Base-by-base conservation (phyloP, 495 filamentous ascomycete genomes). In the Lepidopterella palustris region DNA sequence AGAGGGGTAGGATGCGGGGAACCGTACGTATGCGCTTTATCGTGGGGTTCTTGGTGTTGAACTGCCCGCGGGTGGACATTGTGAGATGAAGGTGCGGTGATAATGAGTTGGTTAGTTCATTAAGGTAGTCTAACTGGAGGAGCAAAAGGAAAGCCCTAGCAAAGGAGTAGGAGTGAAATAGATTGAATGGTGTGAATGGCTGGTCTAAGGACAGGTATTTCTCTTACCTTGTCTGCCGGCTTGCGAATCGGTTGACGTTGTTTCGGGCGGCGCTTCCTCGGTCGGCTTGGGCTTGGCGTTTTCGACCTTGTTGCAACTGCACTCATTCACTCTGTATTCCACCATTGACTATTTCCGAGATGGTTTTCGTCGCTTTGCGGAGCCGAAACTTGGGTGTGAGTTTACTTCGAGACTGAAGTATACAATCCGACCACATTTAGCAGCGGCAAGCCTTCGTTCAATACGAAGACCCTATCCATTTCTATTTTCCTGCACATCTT, bases 41-140 rank as follows among this genome's bases (percentile, higher is more conserved):
- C 55, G 88, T 90, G 53, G 88, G 87, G 59, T 85, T 89, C 72
- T 90, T 90, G 73, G 84, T 79, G 70, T 87, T 87, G 75, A 87
- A 84, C 65, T 77, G 78, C 20, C 71, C 70, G 50, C 60, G 59
- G 24, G 71, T 75, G 11, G 72, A 69, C 73, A 76, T 76, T 55
- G 26, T 68, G 65, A 29, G 35, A 42, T 42, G 35, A 47, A 21
- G 21, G 47, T 50, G 47, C 26, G 47, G 47, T 10, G 21, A 13
- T 21, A 18, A 50, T 42, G 9, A 18, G 13, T 42, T 11, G 18
- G 35, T 18, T 42, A 42, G 35, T 3, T 3, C 35, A 42, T 42
- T 42, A 15, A 13, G 18, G 13, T 15, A 42, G 18, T 10, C 18
- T 13, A 13, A 42, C 6, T 9, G 6, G 6, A 39, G n/a, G 32